These are phyloP conservation scores for Cutaneotrichosporon cyanovorans DNA, from an alignment of 1,284 basidiomycete species.

Conservation along the genomic window DNA sequence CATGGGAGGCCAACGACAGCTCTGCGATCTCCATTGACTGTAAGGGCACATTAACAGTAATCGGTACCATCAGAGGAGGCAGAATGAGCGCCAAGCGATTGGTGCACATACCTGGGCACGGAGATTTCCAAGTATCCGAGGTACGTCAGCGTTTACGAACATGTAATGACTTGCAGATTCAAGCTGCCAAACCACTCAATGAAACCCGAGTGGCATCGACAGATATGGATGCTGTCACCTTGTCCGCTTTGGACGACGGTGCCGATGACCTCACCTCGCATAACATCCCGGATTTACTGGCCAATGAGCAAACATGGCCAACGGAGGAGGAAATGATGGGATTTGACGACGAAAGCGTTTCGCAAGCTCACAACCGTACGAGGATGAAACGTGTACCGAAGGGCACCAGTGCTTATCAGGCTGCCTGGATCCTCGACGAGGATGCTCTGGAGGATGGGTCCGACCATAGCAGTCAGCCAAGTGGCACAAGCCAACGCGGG, in stretches of 20 bases:
- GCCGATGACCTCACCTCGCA: slow-evolving; percentile 83
- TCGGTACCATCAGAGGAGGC: slow-evolving; percentile 75
- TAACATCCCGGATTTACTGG: slow-evolving; percentile 80
- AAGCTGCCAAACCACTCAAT: slow-evolving; percentile 20
- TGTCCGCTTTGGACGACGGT: slow-evolving; percentile 52
- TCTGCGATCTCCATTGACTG: slow-evolving; percentile 34
- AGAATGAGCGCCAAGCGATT: slow-evolving; percentile 75
- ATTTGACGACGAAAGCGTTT: slow-evolving; percentile 26
- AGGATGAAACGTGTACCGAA: slow-evolving; percentile 68
- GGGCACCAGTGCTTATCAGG: slow-evolving; percentile 88
- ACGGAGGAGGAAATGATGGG: slow-evolving; percentile 87
- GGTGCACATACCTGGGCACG: slow-evolving; percentile 79
- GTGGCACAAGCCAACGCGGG: no score
- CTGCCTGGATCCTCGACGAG: slow-evolving; percentile 81
- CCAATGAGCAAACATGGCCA: slow-evolving; percentile 97
- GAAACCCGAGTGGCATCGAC: neutral
- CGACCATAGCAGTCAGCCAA: slow-evolving; percentile 28
- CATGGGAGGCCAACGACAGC: slow-evolving; percentile 51
- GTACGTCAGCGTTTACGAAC: slow-evolving; percentile 47
- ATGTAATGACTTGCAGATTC: slow-evolving; percentile 18
- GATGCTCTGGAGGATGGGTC: slow-evolving; percentile 50
- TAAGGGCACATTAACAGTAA: slow-evolving; percentile 63
- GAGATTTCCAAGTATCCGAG: slow-evolving; percentile 78
- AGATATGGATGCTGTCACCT: slow-evolving; percentile 2
- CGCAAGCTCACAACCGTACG: slow-evolving; percentile 51